Conservation (phyloP, 306 rosid genomes). For the Trifolium subterraneum region DNA sequence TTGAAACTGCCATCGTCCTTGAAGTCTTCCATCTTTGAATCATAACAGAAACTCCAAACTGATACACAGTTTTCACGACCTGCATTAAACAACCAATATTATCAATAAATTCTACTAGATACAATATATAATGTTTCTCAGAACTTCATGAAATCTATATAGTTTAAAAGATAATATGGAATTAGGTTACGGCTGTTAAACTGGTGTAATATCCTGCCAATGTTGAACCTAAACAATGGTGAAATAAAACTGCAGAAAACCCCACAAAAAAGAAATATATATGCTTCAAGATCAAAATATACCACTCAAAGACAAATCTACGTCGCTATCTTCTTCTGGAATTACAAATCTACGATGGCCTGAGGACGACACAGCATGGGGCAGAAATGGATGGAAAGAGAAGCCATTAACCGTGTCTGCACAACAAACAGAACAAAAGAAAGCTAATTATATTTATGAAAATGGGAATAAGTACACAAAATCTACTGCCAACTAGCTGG, state of each 20-base stretch:
- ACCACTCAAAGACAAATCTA: slow-evolving; percentile 71
- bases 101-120: slow-evolving; percentile 15
- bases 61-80: slow-evolving; percentile 86
- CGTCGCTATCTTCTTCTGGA: slow-evolving; percentile 73
- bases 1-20: slow-evolving; percentile 34
- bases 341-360: slow-evolving; percentile 86
- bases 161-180: neutral
- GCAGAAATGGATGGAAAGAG: slow-evolving; percentile 92
- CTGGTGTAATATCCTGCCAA: slow-evolving; percentile 23
- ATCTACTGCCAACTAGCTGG: slow-evolving; percentile 30
- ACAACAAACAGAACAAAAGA: slow-evolving; percentile 31
- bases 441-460: slow-evolving; percentile 31
- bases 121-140: neutral
- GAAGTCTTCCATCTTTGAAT: slow-evolving; percentile 50
- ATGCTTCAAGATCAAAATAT: slow-evolving; percentile 43
- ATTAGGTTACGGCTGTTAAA: slow-evolving; percentile 9
- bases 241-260: slow-evolving; percentile 16
- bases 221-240: neutral
- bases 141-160: slow-evolving; percentile 23
- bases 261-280: slow-evolving; percentile 14
- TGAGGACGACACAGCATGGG: slow-evolving; percentile 80
- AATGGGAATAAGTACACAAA: slow-evolving; percentile 7
- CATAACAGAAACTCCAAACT: slow-evolving; percentile 79
- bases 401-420: slow-evolving; percentile 88
- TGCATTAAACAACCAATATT: slow-evolving; percentile 45